phyloP scores from a whole-genome alignment of 2,329 filamentous ascomycete genomes.

The Hortaea werneckii region DNA sequence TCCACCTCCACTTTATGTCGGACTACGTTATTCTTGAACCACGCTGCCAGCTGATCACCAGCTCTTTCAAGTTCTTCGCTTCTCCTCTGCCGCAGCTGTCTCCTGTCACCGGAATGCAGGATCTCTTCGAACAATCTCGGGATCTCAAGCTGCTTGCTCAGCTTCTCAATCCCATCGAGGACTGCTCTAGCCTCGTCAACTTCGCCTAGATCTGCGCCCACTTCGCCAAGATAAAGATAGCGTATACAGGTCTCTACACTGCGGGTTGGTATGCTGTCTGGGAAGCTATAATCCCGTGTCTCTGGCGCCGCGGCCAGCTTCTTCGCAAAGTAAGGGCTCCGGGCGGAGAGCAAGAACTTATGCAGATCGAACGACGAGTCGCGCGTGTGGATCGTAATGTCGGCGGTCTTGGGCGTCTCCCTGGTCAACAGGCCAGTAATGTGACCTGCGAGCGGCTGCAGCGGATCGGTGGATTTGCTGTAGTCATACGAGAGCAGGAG shows the following conservation, averaged over 20 bases:
- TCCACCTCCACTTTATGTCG: conserved; percentile 65
- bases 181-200: conserved; percentile 55
- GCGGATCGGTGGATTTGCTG: conserved; percentile 81
- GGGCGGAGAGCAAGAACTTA: conserved; percentile 78
- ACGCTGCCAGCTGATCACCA: conserved; percentile 61
- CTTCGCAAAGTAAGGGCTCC: conserved; percentile 76
- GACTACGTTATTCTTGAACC: conserved; percentile 68
- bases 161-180: conserved; percentile 67
- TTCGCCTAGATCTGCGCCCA: conserved; percentile 59
- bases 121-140: conserved; percentile 71
- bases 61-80: conserved; percentile 72
- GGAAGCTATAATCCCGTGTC: conserved; percentile 60
- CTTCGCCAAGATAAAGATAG: conserved; percentile 79
- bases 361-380: conserved; percentile 65
- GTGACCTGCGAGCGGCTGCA: conserved; percentile 84
- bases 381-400: conserved; percentile 65
- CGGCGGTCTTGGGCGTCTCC: conserved; percentile 61
- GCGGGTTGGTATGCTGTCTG: conserved; percentile 59
- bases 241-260: conserved; percentile 69
- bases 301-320: conserved; percentile 64
- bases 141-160: conserved; percentile 79
- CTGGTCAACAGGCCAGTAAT: conserved; percentile 67
- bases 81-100: conserved; percentile 68
- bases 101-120: conserved; percentile 62
- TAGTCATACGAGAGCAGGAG: conserved; percentile 88